phyloP scores from a whole-genome alignment of 2,329 filamentous ascomycete genomes.

The Paecilomyces fulvus region DNA sequence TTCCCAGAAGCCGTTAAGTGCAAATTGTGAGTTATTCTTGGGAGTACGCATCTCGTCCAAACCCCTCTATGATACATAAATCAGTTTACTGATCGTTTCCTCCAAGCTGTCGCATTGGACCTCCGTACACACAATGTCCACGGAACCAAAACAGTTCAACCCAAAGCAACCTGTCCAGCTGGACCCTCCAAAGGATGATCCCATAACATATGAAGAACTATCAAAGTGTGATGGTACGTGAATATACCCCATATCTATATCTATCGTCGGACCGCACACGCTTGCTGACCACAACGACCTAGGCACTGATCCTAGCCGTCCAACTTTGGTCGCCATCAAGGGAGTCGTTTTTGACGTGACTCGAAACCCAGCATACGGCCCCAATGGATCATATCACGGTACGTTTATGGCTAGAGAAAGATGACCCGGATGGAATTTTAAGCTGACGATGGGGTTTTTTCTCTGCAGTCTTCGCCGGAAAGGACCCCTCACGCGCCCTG shows the following conservation, averaged over 20 bases:
- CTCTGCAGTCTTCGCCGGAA: constrained; percentile 77
- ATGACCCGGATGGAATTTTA: background rate
- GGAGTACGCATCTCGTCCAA: background rate
- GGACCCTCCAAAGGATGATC: constrained; percentile 76
- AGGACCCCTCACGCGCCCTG: constrained; percentile 88
- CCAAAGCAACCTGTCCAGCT: constrained; percentile 46
- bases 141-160: constrained; percentile 28
- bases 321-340: constrained; percentile 60
- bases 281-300: background rate
- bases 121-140: constrained; percentile 17
- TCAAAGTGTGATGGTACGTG: constrained; percentile 71
- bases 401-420: constrained; percentile 22
- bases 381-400: constrained; percentile 81
- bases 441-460: background rate
- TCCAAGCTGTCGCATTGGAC: background rate
- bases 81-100: background rate
- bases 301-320: constrained; percentile 38
- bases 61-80: background rate
- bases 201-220: constrained; percentile 72
- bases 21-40: background rate
- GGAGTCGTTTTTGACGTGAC: constrained; percentile 92
- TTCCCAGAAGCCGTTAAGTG: background rate
- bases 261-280: background rate
- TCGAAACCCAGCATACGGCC: constrained; percentile 77
- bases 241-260: background rate